Base-by-base conservation (phyloP, 305 asterid species). In the Solanum hybrid region DNA sequence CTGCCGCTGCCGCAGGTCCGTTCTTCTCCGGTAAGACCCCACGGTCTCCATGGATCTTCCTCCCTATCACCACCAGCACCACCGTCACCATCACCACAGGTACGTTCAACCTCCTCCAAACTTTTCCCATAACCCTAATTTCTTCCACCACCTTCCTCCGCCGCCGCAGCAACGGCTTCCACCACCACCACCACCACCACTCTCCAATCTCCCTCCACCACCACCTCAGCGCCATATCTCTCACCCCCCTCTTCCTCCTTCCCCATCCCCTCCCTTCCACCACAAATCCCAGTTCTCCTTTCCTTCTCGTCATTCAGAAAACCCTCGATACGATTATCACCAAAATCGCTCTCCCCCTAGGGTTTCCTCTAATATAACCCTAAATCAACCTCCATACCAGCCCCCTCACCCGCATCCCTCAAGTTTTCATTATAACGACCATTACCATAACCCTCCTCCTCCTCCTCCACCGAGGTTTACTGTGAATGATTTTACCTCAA, bases 51-150 rank as follows among this genome's bases (percentile, higher is more conserved):
- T 85, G 88, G 76, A 85, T 85, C 88, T 32, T 84, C 87, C 87
- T 84, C 40, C 87, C 11, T 84, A 84, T 27, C 86, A 37, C 13
- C 86, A 75, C 32, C 78, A 77, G 60, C 86, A 89, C 87, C 90
- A 37, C 35, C 86, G 60, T 37, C 86, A 77, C 40, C 79, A 86
- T 11, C 92, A 88, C 76, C 89, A 76, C 64, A 85, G 92, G 92
- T 90, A 91, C 71, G 91, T 85, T 9, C 89, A 88, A 22, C 92
- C 72, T 71, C 92, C 92, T 69, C 89, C 60, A 4, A 88, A 78
- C 66, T 80, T 88, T 32, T 35, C 93, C 71, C 87, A 87, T 87
- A 82, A 73, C 88, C 92, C 92, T 82, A 90, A 60, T 66, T 89
- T 81, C 45, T 88, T 89, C 78, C 69, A 42, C 72, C 89, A 69